These are phyloP conservation scores for Beta macrorhiza DNA, from an alignment of 179 eudicot genomes.

Conservation along the genomic window DNA sequence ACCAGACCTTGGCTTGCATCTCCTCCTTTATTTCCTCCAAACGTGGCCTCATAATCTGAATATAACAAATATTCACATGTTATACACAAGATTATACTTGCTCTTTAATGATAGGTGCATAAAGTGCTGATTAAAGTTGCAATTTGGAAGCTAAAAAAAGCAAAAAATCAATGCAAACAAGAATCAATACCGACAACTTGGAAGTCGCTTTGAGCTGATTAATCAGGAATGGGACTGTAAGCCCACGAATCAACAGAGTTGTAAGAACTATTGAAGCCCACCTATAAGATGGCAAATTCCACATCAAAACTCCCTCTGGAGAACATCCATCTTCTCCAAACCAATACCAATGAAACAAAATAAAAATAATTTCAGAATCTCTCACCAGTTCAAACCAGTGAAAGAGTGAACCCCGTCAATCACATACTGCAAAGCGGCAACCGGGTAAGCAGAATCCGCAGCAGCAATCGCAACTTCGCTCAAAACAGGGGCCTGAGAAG, in stretches of 20 bases:
- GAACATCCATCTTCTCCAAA: neutral
- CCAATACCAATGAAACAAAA: constrained; percentile 5
- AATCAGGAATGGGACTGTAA: constrained; percentile 68
- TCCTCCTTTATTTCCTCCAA: constrained; percentile 77
- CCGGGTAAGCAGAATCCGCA: constrained; percentile 79
- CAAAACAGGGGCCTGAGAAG: constrained; percentile 46
- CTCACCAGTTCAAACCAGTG: constrained; percentile 76
- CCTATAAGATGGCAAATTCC: constrained; percentile 39
- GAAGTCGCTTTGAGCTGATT: constrained; percentile 77
- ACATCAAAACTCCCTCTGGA: constrained; percentile 8
- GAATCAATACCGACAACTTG: constrained; percentile 61
- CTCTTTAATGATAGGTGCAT: neutral
- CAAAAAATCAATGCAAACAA: neutral
- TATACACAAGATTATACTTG: neutral
- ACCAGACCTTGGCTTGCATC: constrained; percentile 64
- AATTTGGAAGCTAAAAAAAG: neutral
- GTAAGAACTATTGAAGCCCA: constrained; percentile 80
- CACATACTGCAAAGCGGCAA: constrained; percentile 75
- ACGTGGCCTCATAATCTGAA: constrained; percentile 82
- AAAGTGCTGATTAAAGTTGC: neutral
- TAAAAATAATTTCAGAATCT: neutral
- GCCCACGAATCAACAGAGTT: constrained; percentile 73
- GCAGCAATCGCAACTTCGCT: constrained; percentile 89
- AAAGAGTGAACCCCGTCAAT: constrained; percentile 67
- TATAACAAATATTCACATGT: constrained; percentile 16